Percentiles rank a stretch among this genome's conserved stretches.
phyloP scores from a whole-genome alignment of 1,284 basidiomycete species.

The Uromyces viciae-fabae region DNA sequence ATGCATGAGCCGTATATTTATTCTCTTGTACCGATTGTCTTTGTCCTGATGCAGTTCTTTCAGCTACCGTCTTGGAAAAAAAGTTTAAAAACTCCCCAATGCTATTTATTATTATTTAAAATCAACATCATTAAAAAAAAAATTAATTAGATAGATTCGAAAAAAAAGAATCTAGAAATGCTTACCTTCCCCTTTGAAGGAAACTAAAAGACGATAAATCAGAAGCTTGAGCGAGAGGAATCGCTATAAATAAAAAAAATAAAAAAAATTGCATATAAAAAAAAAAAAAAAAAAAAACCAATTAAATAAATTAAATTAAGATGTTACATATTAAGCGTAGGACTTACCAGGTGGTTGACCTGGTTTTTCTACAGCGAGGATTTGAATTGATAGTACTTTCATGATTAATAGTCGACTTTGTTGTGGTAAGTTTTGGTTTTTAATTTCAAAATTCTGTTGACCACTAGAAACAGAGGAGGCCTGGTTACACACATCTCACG shows the following conservation, averaged over 20 bases:
- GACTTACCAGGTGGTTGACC: constrained; percentile 53
- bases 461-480: no score
- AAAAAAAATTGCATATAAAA: no score
- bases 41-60: constrained; percentile 73
- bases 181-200: constrained; percentile 69
- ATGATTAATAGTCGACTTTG: no score
- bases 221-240: constrained; percentile 67
- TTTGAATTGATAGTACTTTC: constrained; percentile 60
- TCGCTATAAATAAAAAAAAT: constrained; percentile 55
- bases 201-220: constrained; percentile 91
- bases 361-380: constrained; percentile 52
- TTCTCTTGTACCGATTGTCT: constrained; percentile 93
- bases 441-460: no score
- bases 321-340: background rate
- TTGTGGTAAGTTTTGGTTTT: no score
- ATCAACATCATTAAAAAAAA: background rate
- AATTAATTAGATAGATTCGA: background rate
- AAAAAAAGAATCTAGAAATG: constrained; percentile 57
- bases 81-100: constrained; percentile 85
- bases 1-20: constrained; percentile 88
- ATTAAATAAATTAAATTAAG: background rate
- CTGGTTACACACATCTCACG: no score
- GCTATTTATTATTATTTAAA: constrained; percentile 38
- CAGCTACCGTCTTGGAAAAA: constrained; percentile 86
- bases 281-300: background rate